Percentiles rank a stretch among this genome's conserved stretches.
Evolutionary conservation across 768 basidiomycete genomes (phyloP).

Genomic region (Naganishia randhawae): DNA sequence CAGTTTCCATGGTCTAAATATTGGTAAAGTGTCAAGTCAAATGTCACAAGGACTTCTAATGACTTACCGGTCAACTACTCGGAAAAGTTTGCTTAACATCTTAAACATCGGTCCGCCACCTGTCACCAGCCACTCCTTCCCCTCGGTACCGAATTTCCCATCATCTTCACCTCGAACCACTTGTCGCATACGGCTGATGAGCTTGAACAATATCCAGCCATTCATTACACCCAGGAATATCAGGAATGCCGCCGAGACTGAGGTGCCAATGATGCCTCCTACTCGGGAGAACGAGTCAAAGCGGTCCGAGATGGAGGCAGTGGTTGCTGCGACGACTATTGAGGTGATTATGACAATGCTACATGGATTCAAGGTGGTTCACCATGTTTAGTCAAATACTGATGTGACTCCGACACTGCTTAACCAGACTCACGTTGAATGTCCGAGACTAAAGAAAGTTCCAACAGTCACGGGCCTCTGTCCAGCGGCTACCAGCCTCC

Average conservation of each 20-base stretch:
- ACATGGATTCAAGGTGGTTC: no score
- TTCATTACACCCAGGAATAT: conserved; percentile 27
- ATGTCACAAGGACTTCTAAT: not conserved
- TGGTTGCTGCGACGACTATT: conserved; percentile 22
- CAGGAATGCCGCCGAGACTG: conserved; percentile 22
- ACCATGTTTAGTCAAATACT: no score
- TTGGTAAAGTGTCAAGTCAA: not conserved
- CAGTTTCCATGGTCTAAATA: conserved; percentile 25
- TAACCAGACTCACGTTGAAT: conserved; percentile 24
- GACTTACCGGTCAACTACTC: conserved; percentile 23
- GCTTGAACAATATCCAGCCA: conserved; percentile 18
- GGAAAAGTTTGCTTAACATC: conserved; percentile 22
- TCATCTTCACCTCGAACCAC: conserved; percentile 16
- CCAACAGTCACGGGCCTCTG: conserved; percentile 28
- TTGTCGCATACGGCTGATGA: conserved; percentile 4
- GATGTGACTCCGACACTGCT: not conserved
- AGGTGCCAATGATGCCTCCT: conserved; percentile 27
- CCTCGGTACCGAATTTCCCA: conserved; percentile 8
- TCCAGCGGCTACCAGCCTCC: conserved; percentile 21
- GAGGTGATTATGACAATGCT: conserved; percentile 29
- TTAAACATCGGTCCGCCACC: conserved; percentile 24
- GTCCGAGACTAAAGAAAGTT: conserved; percentile 28
- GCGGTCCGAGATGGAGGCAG: conserved; percentile 3
- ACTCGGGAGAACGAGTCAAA: conserved; percentile 26
- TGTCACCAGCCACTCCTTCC: conserved; percentile 17